Base-by-base conservation (phyloP, 2,329 filamentous ascomycete genomes). In the Teratosphaeria pseudoeucalypti region DNA sequence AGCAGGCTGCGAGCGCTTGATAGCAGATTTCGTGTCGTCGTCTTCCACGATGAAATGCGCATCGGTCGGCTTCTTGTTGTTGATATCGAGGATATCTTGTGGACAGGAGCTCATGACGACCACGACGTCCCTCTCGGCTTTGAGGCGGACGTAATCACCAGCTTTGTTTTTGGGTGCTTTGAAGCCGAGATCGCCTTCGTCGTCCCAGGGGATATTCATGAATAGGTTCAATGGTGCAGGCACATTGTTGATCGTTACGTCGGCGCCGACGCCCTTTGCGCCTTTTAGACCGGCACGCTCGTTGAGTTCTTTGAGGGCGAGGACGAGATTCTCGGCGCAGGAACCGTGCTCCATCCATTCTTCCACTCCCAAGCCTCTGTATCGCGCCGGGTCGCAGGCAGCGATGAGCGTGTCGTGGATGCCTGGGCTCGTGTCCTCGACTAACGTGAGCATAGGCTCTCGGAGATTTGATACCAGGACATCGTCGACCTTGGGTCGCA, bases 71-170 rank as follows among this genome's bases (percentile, higher is more conserved):
- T 72, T 72, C 58, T 73, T 71, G 34, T 58, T 61, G 61, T 78
- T 78, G 62, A 78, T 77, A 1, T 70, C 73, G 10, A 74, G 65
- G 6, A 78, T 70, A 64, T 78, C 76, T 58, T 78, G 73, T 26
- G 76, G 77, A 66, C 77, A 79, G 3, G 76, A 74, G 62, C 72
- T 75, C 77, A 79, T 78, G 23, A 77, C 74, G 2, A 79, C 73
- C 10, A 78, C 76, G 2, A 78, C 67, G 64, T 79, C 76, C 52
- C 76, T 70, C 62, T 77, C 69, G 37, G 77, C 77, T 60, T 72
- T 70, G 19, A 79, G 66, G 1, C 74, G 69, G 1, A 79, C 73
- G 64, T 73, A 78, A 57, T 78, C 76, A 29, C 76, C 76, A 9
- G 62, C 61, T 57, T 76, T 76, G 26, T 71, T 70, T 19, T 72